Base-by-base conservation (phyloP, 257 asterid species). In the Orobanche coerulescens region DNA sequence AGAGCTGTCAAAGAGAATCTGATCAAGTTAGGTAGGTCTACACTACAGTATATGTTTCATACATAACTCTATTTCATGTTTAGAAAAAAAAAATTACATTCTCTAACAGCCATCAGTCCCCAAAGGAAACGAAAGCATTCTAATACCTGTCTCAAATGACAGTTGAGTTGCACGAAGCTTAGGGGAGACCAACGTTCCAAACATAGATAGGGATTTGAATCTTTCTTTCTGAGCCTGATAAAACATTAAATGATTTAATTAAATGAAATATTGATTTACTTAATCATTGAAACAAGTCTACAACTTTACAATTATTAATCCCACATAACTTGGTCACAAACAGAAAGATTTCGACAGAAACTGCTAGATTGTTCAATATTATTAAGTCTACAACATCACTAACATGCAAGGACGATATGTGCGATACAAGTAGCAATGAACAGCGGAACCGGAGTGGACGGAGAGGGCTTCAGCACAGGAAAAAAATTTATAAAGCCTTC, bases 101-200 rank as follows among this genome's bases (percentile, higher is more conserved):
- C n/a, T n/a, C n/a, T n/a, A n/a, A n/a, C n/a, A n/a, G n/a, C n/a
- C n/a, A n/a, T n/a, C n/a, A n/a, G n/a, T n/a, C n/a, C 50, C 5
- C 50, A 53, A 30, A 34, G 19, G 5, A 39, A 51, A 58, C 4
- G 18, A 24, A 52, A 57, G 52, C 42, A 13, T n/a, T n/a, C 1
- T 24, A 31, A 10, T 77, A 88, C 96, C 98, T 77, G 78, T 79
- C 89, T 88, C 98, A 58, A 86, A 88, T 52, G 98, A 88, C 26
- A 77, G 72, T 64, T 92, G 98, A 56, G 95, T 82, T 55, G 94
- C 69, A 49, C 96, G 88, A 75, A 92, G 98, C 84, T 82, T 88
- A 23, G 98, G 98, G 68, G 96, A 82, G 55, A 92, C 91, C 58
- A 92, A 58, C 6, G 81, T 80, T 30, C 98, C 97, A 61, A 88